Percentiles rank a stretch among this genome's conserved stretches.
Evolutionary conservation across 2,329 filamentous ascomycete species (phyloP).

Genomic region (Xylaria sp.): DNA sequence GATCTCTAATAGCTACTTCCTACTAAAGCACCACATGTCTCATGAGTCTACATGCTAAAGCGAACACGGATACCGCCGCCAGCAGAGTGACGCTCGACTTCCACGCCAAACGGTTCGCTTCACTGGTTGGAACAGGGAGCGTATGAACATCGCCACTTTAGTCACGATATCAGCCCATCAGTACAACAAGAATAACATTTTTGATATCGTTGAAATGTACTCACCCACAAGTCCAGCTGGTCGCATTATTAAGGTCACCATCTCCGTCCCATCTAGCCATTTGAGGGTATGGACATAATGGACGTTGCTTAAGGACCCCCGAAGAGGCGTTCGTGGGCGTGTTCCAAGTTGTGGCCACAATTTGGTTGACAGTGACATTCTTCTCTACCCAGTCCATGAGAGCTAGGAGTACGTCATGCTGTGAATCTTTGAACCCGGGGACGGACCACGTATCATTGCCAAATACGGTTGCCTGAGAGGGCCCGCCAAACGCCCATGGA

Average conservation of each 20-base stretch:
- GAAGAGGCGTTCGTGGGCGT: conserved; percentile 42
- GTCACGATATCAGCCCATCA: conserved; percentile 9
- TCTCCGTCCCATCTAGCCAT: conserved; percentile 51
- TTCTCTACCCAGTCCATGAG: conserved; percentile 54
- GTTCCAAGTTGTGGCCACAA: conserved; percentile 53
- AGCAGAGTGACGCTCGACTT: conserved; percentile 12
- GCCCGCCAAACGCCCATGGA: conserved; percentile 55
- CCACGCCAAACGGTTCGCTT: conserved; percentile 9
- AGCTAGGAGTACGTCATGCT: conserved; percentile 54
- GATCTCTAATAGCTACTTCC: too few relatives aligned
- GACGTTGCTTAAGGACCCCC: conserved; percentile 57
- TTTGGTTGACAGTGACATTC: conserved; percentile 47
- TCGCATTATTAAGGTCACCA: conserved; percentile 50
- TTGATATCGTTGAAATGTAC: conserved; percentile 23
- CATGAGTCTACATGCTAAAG: background rate
- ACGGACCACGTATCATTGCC: conserved; percentile 50
- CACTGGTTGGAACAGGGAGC: conserved; percentile 11
- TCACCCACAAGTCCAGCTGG: conserved; percentile 52
- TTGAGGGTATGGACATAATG: conserved; percentile 57
- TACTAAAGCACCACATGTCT: background rate
- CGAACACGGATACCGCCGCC: background rate
- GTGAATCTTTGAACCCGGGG: conserved; percentile 51
- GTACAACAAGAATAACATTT: background rate
- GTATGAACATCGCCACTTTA: conserved; percentile 25
- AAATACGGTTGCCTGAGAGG: conserved; percentile 46